These are phyloP conservation scores for Leccinum pallidistipes DNA, from an alignment of 1,284 basidiomycete genomes.

Conservation along the genomic window DNA sequence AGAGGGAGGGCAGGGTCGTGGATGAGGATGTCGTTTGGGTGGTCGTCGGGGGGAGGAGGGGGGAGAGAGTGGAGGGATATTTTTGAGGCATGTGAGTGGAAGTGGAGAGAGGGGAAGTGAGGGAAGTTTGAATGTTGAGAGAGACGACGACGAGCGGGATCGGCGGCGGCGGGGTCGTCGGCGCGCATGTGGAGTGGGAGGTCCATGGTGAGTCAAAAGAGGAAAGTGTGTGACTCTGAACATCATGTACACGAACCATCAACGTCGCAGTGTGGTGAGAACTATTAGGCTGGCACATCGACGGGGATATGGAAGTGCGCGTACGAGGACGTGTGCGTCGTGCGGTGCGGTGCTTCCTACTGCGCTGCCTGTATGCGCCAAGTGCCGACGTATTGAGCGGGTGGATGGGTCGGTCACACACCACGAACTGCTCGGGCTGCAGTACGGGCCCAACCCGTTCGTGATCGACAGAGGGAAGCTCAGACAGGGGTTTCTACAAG, in stretches of 20 bases:
- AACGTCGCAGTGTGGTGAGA: conserved; percentile 3
- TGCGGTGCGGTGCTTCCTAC: conserved; percentile 61
- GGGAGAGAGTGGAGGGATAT: not conserved
- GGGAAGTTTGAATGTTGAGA: conserved; percentile 33
- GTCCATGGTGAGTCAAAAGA: conserved; percentile 20
- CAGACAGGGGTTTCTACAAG: conserved; percentile 60
- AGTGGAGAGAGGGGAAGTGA: conserved; percentile 35
- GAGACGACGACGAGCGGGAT: conserved; percentile 47
- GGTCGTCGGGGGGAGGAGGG: not conserved
- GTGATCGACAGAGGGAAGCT: conserved; percentile 53
- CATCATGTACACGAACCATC: conserved; percentile 17
- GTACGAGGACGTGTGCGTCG: conserved; percentile 48
- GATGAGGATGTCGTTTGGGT: conserved; percentile 37
- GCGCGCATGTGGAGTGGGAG: conserved; percentile 30
- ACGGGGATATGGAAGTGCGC: conserved; percentile 17
- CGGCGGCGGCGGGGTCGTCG: conserved; percentile 42
- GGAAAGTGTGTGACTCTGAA: not conserved
- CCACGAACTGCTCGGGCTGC: conserved; percentile 63
- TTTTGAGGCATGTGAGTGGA: conserved; percentile 8
- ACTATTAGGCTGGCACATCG: conserved; percentile 8
- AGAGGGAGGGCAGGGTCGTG: conserved; percentile 29
- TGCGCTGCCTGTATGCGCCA: conserved; percentile 64
- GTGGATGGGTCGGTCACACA: conserved; percentile 52
- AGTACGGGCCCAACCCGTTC: conserved; percentile 65
- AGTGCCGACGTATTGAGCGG: conserved; percentile 63